phyloP scores from a whole-genome alignment of 2,329 filamentous ascomycete genomes.

The Capronia epimyces region DNA sequence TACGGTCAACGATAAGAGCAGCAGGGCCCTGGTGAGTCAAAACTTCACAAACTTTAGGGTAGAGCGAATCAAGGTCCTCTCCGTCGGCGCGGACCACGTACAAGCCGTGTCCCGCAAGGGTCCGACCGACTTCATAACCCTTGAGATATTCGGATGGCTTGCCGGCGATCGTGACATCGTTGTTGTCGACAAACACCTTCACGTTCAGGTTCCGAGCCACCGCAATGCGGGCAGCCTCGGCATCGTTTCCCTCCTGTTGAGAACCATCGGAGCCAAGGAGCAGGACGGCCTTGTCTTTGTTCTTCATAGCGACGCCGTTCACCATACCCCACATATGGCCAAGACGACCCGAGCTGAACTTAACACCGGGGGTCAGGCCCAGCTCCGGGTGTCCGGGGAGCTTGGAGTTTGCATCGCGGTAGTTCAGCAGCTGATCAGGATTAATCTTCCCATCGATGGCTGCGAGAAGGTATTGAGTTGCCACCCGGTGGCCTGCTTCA shows the following conservation, averaged over 20 bases:
- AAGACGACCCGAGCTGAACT: constrained; percentile 40
- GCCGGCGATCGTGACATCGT: constrained; percentile 40
- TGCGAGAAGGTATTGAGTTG: constrained; percentile 38
- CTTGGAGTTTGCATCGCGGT: constrained; percentile 39
- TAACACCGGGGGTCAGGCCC: constrained; percentile 37
- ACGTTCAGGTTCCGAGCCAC: constrained; percentile 37
- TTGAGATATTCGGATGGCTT: constrained; percentile 39
- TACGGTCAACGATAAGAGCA: constrained; percentile 16
- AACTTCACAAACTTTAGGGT: constrained; percentile 32
- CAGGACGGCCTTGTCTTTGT: constrained; percentile 36
- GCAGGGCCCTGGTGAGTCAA: constrained; percentile 35
- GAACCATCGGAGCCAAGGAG: constrained; percentile 39
- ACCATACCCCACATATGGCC: constrained; percentile 40
- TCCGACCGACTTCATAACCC: constrained; percentile 34
- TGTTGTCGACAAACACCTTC: constrained; percentile 40
- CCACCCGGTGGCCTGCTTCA: constrained; percentile 39
- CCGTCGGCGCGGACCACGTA: constrained; percentile 36
- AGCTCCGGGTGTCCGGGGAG: constrained; percentile 40
- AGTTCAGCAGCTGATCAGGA: constrained; percentile 39
- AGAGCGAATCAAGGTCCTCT: constrained; percentile 37
- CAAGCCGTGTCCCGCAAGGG: constrained; percentile 36
- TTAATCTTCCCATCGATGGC: constrained; percentile 36
- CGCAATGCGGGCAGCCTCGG: constrained; percentile 38
- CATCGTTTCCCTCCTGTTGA: constrained; percentile 41
- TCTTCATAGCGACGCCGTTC: constrained; percentile 38